Evolutionary conservation across 2,329 filamentous ascomycete genomes (phyloP), one percentile per base, ranked within the genome.

Genomic region (Arthrinium puccinioides): DNA sequence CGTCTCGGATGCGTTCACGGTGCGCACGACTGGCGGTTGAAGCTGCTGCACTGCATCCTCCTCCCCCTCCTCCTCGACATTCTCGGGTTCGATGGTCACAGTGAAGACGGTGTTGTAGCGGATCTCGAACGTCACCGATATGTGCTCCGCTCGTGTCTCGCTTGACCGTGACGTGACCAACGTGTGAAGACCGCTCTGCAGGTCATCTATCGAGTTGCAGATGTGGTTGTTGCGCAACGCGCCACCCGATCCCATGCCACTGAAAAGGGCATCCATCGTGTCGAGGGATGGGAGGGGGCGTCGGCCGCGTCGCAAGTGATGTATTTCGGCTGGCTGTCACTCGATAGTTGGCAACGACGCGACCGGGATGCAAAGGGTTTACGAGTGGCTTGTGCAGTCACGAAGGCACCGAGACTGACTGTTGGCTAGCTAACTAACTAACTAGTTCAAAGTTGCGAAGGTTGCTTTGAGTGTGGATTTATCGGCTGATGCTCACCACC

Each of bases 91-190:
- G 32, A 53, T 49, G 3, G 53, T 48, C 6, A 76, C 43, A 8
- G 62, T 46, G 37, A 79, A 67, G 21, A 63, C 55, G 4, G 64
- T 59, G 7, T 63, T 59, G 1, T 64, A 54, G 1, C 63, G 59
- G 20, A 79, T 50, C 43, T 73, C 67, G 36, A 74, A 61, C 2
- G 59, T 67, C 14, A 60, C 51, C 7, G 66, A 61, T 9, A 74
- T 54, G 44, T 73, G 70, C 37, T 75, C 63, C 27, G 70, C 72
- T 32, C 67, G 69, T 15, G 61, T 70, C 9, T 63, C 58, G 5
- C 66, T 65, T 14, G 62, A 60, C 42, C 69, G 74, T 14, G 56
- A 51, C 6, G 56, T 50, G 31, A 76, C 51, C 1, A 63, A 42
- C 7, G 52, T 48, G 25, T 59, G 60, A 18, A 79, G 54, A n/a